Percentiles rank a stretch among this genome's conserved stretches.
Evolutionary conservation across 1,284 basidiomycete species (phyloP).

Genomic region (Rhodofomes roseus): DNA sequence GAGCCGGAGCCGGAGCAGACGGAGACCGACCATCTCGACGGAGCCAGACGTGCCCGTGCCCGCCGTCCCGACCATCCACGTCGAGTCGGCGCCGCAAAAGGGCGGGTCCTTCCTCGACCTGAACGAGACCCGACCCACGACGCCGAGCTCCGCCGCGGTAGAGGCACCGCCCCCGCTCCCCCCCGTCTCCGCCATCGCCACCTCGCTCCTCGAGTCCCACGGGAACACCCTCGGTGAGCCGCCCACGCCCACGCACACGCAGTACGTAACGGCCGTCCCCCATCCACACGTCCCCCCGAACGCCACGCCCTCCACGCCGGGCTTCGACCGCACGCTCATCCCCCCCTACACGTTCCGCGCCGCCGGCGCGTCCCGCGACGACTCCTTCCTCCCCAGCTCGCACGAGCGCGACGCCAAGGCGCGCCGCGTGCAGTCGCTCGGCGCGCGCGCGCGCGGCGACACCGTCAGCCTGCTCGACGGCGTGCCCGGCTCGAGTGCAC

Average conservation of each 20-base stretch:
- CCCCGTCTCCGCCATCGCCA: neutral
- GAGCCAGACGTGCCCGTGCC: conserved; percentile 12
- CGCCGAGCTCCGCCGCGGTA: conserved; percentile 9
- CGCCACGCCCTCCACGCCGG: conserved; percentile 8
- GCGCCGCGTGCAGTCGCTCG: conserved; percentile 25
- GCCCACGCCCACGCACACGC: neutral
- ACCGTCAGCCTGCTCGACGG: conserved; percentile 5
- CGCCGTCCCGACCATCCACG: conserved; percentile 18
- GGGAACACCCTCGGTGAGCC: conserved; percentile 5
- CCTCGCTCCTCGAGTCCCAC: neutral
- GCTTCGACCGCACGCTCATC: conserved; percentile 18
- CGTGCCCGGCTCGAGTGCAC: neutral
- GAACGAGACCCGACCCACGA: conserved; percentile 22
- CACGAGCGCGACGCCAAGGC: conserved; percentile 9
- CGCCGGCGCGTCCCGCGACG: conserved; percentile 11
- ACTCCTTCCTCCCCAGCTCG: conserved; percentile 5
- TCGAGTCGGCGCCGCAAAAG: conserved; percentile 16
- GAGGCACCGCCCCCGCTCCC: conserved; percentile 9
- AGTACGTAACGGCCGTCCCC: neutral
- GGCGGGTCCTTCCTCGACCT: conserved; percentile 27
- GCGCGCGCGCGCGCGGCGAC: conserved; percentile 15
- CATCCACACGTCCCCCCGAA: neutral
- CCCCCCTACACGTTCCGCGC: conserved; percentile 19
- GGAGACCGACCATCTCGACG: conserved; percentile 8
- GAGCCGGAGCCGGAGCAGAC: conserved; percentile 23